Conservation (phyloP, 2,329 filamentous ascomycete species). For the Stachybotrys chartarum region DNA sequence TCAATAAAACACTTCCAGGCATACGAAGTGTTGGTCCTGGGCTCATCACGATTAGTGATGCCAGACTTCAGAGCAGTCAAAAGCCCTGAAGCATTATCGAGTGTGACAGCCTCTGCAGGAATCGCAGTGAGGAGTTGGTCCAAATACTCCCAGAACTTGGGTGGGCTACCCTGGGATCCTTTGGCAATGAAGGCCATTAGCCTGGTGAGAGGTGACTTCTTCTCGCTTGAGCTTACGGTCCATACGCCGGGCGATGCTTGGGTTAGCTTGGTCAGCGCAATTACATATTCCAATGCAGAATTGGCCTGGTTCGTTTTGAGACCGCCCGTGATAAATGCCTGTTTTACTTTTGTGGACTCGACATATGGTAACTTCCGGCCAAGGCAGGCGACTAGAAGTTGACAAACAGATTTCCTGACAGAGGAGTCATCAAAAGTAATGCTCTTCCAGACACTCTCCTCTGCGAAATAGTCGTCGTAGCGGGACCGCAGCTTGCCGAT, state of each 20-base stretch:
- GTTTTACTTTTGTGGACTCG: constrained; percentile 44
- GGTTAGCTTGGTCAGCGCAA: constrained; percentile 61
- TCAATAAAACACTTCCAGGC: constrained; percentile 74
- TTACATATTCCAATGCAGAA: constrained; percentile 65
- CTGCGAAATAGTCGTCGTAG: constrained; percentile 60
- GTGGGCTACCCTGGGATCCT: constrained; percentile 72
- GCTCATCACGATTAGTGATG: constrained; percentile 67
- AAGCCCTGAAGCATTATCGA: constrained; percentile 51
- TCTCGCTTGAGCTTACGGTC: constrained; percentile 46
- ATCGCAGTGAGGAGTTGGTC: constrained; percentile 56
- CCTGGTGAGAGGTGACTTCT: constrained; percentile 46
- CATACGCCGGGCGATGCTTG: constrained; percentile 61
- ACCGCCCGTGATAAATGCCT: constrained; percentile 62
- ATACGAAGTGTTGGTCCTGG: constrained; percentile 55
- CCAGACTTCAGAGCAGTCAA: constrained; percentile 63
- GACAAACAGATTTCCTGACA: constrained; percentile 44
- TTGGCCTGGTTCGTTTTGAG: constrained; percentile 65
- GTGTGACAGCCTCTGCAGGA: constrained; percentile 33
- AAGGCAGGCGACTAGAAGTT: constrained; percentile 43
- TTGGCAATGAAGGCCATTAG: constrained; percentile 70
- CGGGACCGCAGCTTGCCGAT: constrained; percentile 51
- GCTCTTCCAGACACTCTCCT: constrained; percentile 59
- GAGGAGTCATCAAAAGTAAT: constrained; percentile 54
- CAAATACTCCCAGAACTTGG: constrained; percentile 67
- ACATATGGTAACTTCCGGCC: constrained; percentile 39